phyloP scores from a whole-genome alignment of 2,329 filamentous ascomycete species.

The Penicillium expansum region DNA sequence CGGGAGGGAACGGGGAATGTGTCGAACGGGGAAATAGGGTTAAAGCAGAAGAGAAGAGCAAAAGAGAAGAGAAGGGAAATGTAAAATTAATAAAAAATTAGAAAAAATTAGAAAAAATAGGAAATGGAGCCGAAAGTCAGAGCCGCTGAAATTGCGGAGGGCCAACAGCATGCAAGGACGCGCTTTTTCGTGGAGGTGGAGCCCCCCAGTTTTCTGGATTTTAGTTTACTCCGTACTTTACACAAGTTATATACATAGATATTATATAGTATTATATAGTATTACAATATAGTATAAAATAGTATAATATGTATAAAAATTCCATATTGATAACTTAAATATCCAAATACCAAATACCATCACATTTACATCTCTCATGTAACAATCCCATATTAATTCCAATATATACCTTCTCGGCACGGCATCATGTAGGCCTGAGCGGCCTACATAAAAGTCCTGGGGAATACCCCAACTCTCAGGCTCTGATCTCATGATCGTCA shows the following conservation, averaged over 20 bases:
- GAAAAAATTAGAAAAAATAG: slow-evolving; percentile 5
- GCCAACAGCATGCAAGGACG: slow-evolving; percentile 25
- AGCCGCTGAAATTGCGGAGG: slow-evolving; percentile 28
- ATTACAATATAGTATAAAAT: no score
- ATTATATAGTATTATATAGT: no score
- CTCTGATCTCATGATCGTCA: slow-evolving; percentile 13
- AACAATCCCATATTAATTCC: no score
- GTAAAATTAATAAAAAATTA: slow-evolving; percentile 8
- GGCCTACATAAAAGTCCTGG: neutral
- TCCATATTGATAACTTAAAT: no score
- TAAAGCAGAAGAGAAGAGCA: slow-evolving; percentile 2
- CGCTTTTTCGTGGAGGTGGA: slow-evolving; percentile 23
- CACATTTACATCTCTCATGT: neutral
- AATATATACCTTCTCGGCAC: neutral
- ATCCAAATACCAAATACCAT: no score
- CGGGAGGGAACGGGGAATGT: slow-evolving; percentile 24
- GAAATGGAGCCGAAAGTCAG: slow-evolving; percentile 15
- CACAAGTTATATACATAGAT: neutral
- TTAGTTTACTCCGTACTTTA: neutral
- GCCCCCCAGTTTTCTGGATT: slow-evolving; percentile 19
- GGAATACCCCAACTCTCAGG: neutral
- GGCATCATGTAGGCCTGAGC: neutral
- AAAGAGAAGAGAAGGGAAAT: neutral
- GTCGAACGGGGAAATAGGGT: slow-evolving; percentile 8
- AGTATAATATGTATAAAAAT: no score